Percentiles rank a stretch among this genome's conserved stretches.
phyloP scores from a whole-genome alignment of 805 yeast species.

The Zygoascus tannicola region DNA sequence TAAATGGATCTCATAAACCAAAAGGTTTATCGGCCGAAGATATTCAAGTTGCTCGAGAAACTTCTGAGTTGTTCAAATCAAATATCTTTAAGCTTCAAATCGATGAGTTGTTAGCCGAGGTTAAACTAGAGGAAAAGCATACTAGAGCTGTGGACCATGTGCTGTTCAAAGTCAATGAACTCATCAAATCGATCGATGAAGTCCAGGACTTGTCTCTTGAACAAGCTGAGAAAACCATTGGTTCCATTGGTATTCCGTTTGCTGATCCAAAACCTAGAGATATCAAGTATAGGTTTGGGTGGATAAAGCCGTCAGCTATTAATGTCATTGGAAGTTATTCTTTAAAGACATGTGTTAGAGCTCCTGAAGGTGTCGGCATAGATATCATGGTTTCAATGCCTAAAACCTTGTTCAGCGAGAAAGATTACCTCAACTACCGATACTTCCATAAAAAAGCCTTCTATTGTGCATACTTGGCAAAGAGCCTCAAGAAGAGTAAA shows the following conservation, averaged over 20 bases:
- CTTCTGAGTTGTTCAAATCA: slow-evolving; percentile 89
- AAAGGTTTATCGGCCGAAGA: slow-evolving; percentile 52
- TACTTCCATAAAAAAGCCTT: slow-evolving; percentile 85
- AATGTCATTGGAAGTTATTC: slow-evolving; percentile 86
- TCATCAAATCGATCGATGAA: slow-evolving; percentile 51
- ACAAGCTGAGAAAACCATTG: slow-evolving; percentile 45
- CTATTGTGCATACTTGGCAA: slow-evolving; percentile 68
- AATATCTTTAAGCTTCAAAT: slow-evolving; percentile 92
- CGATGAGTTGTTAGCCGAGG: slow-evolving; percentile 79
- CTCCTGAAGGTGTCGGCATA: slow-evolving; percentile 55
- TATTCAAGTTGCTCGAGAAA: slow-evolving; percentile 83
- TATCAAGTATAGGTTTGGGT: slow-evolving; percentile 63
- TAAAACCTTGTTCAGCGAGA: slow-evolving; percentile 57
- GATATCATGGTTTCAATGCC: slow-evolving; percentile 87
- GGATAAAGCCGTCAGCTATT: slow-evolving; percentile 59
- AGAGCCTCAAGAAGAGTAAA: slow-evolving; percentile 24
- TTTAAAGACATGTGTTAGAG: slow-evolving; percentile 65
- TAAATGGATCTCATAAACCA: not conserved
- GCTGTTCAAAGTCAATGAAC: slow-evolving; percentile 60
- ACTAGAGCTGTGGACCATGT: slow-evolving; percentile 61
- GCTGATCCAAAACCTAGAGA: slow-evolving; percentile 79
- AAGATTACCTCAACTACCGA: slow-evolving; percentile 84
- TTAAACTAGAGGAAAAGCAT: slow-evolving; percentile 62
- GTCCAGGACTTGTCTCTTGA: slow-evolving; percentile 39
- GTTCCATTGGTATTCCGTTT: slow-evolving; percentile 63